Conservation (phyloP, 306 rosid genomes). For the Myrica gale region DNA sequence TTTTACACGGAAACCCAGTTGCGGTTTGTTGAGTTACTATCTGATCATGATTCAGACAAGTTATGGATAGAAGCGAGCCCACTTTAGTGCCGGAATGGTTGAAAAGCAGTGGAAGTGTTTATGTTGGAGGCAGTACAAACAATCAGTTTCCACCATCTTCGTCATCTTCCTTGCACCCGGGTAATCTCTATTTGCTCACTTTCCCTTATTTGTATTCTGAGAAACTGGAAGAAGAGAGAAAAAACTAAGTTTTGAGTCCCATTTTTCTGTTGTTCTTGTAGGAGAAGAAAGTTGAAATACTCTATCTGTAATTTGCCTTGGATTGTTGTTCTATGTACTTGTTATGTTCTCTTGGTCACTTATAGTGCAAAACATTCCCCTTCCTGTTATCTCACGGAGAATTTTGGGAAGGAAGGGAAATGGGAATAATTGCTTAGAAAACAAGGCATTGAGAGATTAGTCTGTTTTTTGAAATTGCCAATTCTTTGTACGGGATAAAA, state of each 20-base stretch:
- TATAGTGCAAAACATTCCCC: background rate
- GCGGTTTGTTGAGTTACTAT: background rate
- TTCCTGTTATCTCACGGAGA: background rate
- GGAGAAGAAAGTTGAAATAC: background rate
- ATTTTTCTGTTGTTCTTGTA: background rate
- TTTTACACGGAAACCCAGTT: background rate
- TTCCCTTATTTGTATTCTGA: background rate
- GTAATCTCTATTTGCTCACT: constrained; percentile 17
- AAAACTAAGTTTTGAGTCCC: background rate
- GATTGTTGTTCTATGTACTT: constrained; percentile 2
- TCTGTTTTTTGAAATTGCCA: background rate
- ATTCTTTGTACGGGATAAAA: background rate
- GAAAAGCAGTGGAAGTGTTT: constrained; percentile 33
- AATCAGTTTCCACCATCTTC: constrained; percentile 24
- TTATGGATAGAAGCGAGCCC: constrained; percentile 30
- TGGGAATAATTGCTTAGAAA: background rate
- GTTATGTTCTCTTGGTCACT: background rate
- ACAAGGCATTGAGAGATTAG: background rate
- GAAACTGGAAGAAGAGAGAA: background rate
- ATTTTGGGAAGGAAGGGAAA: background rate
- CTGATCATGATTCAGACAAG: constrained; percentile 24
- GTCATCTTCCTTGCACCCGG: constrained; percentile 14
- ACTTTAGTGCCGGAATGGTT: constrained; percentile 38
- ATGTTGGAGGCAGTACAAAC: constrained; percentile 14
- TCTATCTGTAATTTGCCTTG: background rate